Percentiles rank a stretch among this genome's conserved stretches.
Evolutionary conservation across 768 basidiomycete species (phyloP).

Genomic region (Podaxis carcinomalis): DNA sequence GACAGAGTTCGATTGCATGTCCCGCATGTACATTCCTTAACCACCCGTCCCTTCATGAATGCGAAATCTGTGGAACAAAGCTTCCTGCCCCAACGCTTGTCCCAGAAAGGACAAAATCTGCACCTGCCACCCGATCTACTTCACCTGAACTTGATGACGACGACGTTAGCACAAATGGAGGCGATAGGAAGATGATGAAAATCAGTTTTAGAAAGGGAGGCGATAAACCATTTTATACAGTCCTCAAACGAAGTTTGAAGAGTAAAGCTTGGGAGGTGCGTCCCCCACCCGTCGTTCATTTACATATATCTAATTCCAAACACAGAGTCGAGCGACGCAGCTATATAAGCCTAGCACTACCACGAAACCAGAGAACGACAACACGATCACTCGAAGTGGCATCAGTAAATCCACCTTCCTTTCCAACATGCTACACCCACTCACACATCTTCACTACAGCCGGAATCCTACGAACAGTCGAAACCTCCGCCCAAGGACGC

Average conservation of each 20-base stretch:
- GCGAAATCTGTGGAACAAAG: constrained; percentile 83
- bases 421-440: constrained; percentile 2
- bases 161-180: constrained; percentile 21
- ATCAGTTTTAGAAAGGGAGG: constrained; percentile 92
- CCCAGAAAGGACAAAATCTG: constrained; percentile 40
- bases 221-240: constrained; percentile 76
- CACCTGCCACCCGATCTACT: constrained; percentile 59
- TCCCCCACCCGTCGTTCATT: background rate
- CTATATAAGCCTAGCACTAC: background rate
- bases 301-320: background rate
- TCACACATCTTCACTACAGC: constrained; percentile 35
- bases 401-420: constrained; percentile 12
- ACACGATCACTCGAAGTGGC: constrained; percentile 3
- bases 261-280: constrained; percentile 73
- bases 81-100: constrained; percentile 35
- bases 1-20: constrained; percentile 53
- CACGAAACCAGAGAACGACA: background rate
- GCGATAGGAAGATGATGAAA: constrained; percentile 48
- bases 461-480: constrained; percentile 77
- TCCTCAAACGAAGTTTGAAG: constrained; percentile 66
- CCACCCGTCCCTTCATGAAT: constrained; percentile 62
- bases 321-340: background rate
- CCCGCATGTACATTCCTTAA: constrained; percentile 92
- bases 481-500: constrained; percentile 58
- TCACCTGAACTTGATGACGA: constrained; percentile 43